Evolutionary conservation across 2,329 filamentous ascomycete species (phyloP).

Genomic region (Alternaria alternata): DNA sequence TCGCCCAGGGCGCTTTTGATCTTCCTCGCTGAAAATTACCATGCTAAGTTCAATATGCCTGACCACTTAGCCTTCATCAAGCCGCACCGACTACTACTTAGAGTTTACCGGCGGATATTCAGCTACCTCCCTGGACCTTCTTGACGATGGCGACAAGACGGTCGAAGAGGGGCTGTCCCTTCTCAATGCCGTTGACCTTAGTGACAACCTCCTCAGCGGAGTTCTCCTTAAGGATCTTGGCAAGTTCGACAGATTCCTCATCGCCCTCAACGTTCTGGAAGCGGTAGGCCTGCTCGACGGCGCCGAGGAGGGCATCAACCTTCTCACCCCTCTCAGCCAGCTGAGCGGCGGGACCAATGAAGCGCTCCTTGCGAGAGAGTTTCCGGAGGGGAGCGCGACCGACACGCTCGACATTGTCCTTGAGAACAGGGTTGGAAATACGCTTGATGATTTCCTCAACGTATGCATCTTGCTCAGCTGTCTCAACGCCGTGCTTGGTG

Average conservation of each 20-base stretch:
- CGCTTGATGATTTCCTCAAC: conserved; percentile 90
- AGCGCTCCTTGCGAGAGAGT: conserved; percentile 92
- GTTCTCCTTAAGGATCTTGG: conserved; percentile 81
- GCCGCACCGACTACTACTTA: conserved; percentile 9
- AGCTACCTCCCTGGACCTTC: conserved; percentile 70
- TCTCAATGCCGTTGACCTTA: conserved; percentile 82
- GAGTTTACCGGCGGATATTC: conserved; percentile 27
- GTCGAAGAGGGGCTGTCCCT: conserved; percentile 77
- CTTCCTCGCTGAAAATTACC: conserved; percentile 9
- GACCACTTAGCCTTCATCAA: background rate
- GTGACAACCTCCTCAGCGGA: conserved; percentile 76
- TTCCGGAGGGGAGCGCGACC: conserved; percentile 94
- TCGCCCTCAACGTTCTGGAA: conserved; percentile 96
- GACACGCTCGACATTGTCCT: conserved; percentile 93
- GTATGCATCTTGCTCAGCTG: conserved; percentile 81
- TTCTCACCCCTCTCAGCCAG: conserved; percentile 81
- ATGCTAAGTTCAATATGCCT: conserved; percentile 9
- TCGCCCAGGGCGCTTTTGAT: conserved; percentile 18
- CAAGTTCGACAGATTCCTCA: conserved; percentile 85
- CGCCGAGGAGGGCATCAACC: conserved; percentile 77
- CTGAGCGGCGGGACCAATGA: conserved; percentile 89
- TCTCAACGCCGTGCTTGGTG: conserved; percentile 81
- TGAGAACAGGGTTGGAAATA: conserved; percentile 91
- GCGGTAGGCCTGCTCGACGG: conserved; percentile 88
- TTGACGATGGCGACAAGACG: conserved; percentile 79